Evolutionary conservation across 805 yeast species (phyloP).

Genomic region (Kodamaea jinghongensis): DNA sequence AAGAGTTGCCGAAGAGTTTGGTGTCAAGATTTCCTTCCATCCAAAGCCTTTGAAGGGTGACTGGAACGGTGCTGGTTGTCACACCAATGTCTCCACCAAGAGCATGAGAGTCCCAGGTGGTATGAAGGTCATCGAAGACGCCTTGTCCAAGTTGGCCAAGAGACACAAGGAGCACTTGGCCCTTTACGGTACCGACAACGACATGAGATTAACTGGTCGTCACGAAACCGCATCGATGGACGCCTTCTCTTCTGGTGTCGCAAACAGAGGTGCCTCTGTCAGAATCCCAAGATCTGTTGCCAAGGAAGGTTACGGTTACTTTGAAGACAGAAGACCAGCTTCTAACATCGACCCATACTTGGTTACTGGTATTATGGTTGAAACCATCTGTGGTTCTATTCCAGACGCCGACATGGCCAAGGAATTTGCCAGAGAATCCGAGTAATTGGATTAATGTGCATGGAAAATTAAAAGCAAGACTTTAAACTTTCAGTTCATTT

Average conservation of each 20-base stretch:
- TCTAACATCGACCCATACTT: conserved; percentile 98
- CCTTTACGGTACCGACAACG: conserved; percentile 94
- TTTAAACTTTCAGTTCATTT: not conserved
- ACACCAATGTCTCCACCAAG: conserved; percentile 95
- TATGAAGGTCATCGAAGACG: conserved; percentile 88
- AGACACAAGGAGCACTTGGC: conserved; percentile 97
- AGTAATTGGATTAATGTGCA: not conserved
- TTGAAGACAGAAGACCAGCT: conserved; percentile 99
- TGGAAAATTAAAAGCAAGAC: not conserved
- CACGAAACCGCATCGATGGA: conserved; percentile 97
- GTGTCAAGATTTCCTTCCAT: conserved; percentile 97
- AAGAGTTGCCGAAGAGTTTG: conserved; percentile 98
- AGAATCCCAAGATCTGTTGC: conserved; percentile 99
- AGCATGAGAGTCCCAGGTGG: conserved; percentile 94
- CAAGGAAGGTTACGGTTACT: conserved; percentile 96
- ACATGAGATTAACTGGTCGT: conserved; percentile 92
- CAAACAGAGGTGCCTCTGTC: conserved; percentile 98
- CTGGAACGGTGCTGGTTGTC: conserved; percentile 99
- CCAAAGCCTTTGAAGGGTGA: conserved; percentile 99
- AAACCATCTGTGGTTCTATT: conserved; percentile 92
- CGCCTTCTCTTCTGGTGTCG: conserved; percentile 92
- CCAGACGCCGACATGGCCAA: conserved; percentile 93
- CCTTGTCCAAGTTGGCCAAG: conserved; percentile 88
- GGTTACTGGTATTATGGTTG: conserved; percentile 97
- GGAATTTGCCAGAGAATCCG: conserved; percentile 73